Evolutionary conservation across 208 protist species (phyloP).

Genomic region (Leptomonas seymouri): DNA sequence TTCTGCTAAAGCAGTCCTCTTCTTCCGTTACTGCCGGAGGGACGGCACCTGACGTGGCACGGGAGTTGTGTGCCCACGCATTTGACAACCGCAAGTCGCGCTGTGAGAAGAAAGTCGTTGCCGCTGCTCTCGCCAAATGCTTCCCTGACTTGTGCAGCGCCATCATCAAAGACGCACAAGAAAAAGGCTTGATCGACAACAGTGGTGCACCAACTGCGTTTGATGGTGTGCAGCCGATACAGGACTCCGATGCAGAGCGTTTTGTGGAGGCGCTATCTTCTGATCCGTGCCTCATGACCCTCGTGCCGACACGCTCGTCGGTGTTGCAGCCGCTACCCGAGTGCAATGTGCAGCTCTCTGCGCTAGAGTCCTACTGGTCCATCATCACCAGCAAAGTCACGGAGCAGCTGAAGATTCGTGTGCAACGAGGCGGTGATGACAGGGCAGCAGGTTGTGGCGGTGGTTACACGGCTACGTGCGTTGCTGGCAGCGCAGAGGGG

Average conservation of each 20-base stretch:
- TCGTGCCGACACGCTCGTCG: not conserved
- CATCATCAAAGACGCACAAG: constrained; percentile 42
- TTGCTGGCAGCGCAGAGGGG: not conserved
- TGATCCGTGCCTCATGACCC: constrained; percentile 18
- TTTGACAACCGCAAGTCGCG: constrained; percentile 65
- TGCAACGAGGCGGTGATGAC: constrained; percentile 1
- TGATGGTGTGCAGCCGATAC: constrained; percentile 36
- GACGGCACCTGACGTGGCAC: not conserved
- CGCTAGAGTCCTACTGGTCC: constrained; percentile 9
- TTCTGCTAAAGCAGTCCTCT: not conserved
- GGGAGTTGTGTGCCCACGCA: constrained; percentile 26
- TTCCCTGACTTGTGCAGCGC: constrained; percentile 45
- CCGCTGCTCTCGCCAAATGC: constrained; percentile 40
- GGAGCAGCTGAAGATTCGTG: constrained; percentile 4
- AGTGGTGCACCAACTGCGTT: constrained; percentile 37
- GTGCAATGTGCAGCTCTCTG: not conserved
- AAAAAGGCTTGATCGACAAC: constrained; percentile 44
- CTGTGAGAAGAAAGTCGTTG: constrained; percentile 69
- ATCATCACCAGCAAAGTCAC: not conserved
- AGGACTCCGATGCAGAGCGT: constrained; percentile 1
- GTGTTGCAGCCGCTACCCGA: constrained; percentile 16
- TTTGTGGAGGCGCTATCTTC: constrained; percentile 20
- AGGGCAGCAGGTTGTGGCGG: not conserved
- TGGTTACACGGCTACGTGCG: constrained; percentile 9
- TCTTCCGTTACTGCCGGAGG: not conserved